Evolutionary conservation across 2,329 filamentous ascomycete species (phyloP), one percentile per base, ranked within the genome.

Genomic region (Fusarium decemcellulare): DNA sequence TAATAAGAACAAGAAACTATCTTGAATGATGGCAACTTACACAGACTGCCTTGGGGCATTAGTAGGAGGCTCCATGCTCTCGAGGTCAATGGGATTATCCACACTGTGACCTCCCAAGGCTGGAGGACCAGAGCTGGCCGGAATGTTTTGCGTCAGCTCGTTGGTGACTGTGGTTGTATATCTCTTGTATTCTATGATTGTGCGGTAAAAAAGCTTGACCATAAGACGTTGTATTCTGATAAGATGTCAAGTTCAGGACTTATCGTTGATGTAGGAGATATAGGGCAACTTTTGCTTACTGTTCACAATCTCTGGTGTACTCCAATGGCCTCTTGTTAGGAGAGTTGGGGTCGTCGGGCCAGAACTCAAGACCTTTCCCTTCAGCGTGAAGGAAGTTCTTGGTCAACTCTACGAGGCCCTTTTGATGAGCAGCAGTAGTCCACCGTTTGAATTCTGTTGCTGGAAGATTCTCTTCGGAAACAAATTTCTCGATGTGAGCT

Each of bases 381-480:
- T 72, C 36, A 4, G 30, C 42, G 7, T 63, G 36, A 5, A 73
- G 61, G 9, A 73, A 73, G n/a, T 60, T 39, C 6, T 51, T 53
- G 3, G 67, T 60, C 40, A 73, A 48, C 14, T 73, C 69, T n/a
- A 59, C 27, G 16, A 73, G 56, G 3, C 67, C 71, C 36, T 42
- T 54, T 7, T 72, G 69, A 10, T 73, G 71, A 8, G 16, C 9
- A 23, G 43, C 39, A 1, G n/a, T 32, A 30, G 27, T 65, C 72
- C 72, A 73, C 43, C 40, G 54, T 3, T 61, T 48, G 12, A 72
- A 50, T 8, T 52, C 61, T 1, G 48, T 23, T 14, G 56, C 72
- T 0, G 32, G 65, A 0, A 67, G 14, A 0, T 32, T 46, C 4
- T 57, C 43, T 1, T 30, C 50, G 7, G 72, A 68, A 12, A 43